Conservation (phyloP, 768 basidiomycete genomes). For the Boletus insuetus region DNA sequence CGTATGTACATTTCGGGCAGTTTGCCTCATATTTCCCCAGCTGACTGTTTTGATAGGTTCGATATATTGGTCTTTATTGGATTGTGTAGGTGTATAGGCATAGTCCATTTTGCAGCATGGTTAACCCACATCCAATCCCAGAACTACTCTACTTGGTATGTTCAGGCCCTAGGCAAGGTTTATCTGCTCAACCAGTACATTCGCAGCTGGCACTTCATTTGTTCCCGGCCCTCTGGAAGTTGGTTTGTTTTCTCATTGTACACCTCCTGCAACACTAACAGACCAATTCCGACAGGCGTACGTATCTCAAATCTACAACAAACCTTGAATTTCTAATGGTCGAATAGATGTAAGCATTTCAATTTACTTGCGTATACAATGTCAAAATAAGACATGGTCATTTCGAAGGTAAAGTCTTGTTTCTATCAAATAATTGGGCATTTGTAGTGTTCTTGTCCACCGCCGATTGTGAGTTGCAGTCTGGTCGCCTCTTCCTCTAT, state of each 20-base stretch:
- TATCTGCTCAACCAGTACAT: not conserved
- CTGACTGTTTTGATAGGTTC: not conserved
- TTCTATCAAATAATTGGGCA: not conserved
- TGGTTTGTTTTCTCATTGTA: not conserved
- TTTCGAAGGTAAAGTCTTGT: not conserved
- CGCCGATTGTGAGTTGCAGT: not conserved
- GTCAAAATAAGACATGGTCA: too few relatives aligned
- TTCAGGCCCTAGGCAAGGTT: not conserved
- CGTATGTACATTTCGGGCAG: not conserved
- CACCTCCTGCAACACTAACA: not conserved
- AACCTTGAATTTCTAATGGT: not conserved
- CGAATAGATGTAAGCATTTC: not conserved
- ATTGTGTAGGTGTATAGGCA: not conserved
- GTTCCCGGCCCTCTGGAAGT: not conserved
- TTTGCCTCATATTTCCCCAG: not conserved
- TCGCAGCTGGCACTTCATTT: not conserved
- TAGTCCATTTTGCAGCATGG: not conserved
- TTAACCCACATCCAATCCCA: not conserved
- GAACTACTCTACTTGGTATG: not conserved
- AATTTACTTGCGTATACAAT: too few relatives aligned
- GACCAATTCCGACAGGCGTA: not conserved
- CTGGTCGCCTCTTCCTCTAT: not conserved
- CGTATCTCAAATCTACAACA: fast-evolving
- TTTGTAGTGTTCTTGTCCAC: not conserved
- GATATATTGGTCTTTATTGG: not conserved